phyloP scores from a whole-genome alignment of 2,329 filamentous ascomycete genomes.

The Hypoxylon sp. region DNA sequence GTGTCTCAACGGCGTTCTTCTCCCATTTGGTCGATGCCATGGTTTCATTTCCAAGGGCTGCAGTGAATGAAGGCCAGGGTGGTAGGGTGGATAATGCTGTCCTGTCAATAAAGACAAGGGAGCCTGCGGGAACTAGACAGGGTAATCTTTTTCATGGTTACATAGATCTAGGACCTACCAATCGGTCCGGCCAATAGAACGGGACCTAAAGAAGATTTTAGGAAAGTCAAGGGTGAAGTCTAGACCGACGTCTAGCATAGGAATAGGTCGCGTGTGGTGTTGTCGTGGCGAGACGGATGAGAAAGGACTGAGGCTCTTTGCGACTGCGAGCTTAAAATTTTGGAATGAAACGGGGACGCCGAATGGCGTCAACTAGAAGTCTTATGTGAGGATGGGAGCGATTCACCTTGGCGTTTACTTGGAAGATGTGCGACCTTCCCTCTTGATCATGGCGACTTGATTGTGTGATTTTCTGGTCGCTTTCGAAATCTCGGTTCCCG shows the following conservation, averaged over 20 bases:
- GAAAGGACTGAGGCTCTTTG: slow-evolving; percentile 48
- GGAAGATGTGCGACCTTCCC: slow-evolving; percentile 33
- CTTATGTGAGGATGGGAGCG: neutral
- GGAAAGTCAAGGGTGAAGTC: slow-evolving; percentile 60
- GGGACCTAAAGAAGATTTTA: slow-evolving; percentile 58
- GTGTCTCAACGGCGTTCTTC: neutral
- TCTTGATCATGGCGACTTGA: slow-evolving; percentile 25
- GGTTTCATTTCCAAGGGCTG: neutral
- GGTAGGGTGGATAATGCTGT: neutral
- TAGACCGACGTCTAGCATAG: slow-evolving; percentile 60
- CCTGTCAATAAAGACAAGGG: neutral
- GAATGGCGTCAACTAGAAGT: slow-evolving; percentile 37
- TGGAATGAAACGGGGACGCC: slow-evolving; percentile 50
- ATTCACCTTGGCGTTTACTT: slow-evolving; percentile 12
- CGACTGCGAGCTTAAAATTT: neutral
- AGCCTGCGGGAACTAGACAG: slow-evolving; percentile 1
- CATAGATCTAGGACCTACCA: slow-evolving; percentile 49
- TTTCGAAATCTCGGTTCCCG: slow-evolving; percentile 31
- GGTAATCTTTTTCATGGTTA: slow-evolving; percentile 2
- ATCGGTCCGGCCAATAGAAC: slow-evolving; percentile 62
- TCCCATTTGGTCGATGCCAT: neutral
- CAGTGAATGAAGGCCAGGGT: neutral
- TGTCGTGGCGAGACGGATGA: neutral
- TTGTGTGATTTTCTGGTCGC: slow-evolving; percentile 34
- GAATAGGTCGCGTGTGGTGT: neutral